Evolutionary conservation across 257 asterid species (phyloP), one percentile per base, ranked within the genome.

Genomic region (Euphrasia confusa): DNA sequence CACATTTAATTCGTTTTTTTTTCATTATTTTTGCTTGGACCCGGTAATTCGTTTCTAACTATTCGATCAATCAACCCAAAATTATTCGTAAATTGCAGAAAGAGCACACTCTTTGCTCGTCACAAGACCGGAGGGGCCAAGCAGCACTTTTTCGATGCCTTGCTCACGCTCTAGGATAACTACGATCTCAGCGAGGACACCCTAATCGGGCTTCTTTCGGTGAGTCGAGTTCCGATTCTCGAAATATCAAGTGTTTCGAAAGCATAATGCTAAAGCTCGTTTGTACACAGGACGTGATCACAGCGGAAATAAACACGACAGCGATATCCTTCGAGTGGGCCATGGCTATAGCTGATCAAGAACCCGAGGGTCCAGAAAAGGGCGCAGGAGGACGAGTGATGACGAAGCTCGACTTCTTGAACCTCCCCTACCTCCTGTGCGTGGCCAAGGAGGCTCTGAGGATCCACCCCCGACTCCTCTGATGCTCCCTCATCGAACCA

Each of bases 291-390:
- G 24, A 21, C 24, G 1, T 21, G 24, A 21, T 21, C 24, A 21
- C 24, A 21, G 1, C 93, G 12, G 93, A 93, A 39, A 83, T 70
- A 82, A 90, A 87, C 78, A 82, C 90, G 49, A 82, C 82, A 33
- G 83, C 90, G 26, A 84, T 84, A 48, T 77, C 90, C 2, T 92
- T 83, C 0, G 96, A 88, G 56, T 88, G 94, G 94, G 95, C 96
- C 27, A 85, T 88, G 95, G 86, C 92, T 1, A 95, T n/a, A 85
- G 68, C 14, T 88, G 75, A 77, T 83, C 74, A 88, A 74, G 80
- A 85, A 85, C 57, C 84, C 83, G 10, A 74, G 24, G 24, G 24
- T 21, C 24, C 24, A 21, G 24, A 21, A 21, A 21, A 21, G 1
- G 24, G 24, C 24, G 24, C 24, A 21, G 24, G 24, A 21, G 24